Conservation (phyloP, 345 rosid genomes). For the Rhizophora mangle region DNA sequence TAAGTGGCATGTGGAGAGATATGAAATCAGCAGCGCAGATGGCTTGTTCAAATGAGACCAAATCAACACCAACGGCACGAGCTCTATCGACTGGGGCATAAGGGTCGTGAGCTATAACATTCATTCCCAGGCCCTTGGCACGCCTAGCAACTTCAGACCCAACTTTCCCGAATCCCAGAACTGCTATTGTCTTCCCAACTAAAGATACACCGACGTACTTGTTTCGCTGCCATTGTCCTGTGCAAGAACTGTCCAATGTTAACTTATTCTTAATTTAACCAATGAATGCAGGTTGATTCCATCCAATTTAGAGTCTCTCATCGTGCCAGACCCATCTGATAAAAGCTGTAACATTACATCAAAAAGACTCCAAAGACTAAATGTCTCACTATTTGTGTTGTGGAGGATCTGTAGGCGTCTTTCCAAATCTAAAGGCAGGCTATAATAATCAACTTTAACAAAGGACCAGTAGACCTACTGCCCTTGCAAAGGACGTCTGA, state of each 20-base stretch:
- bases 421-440: no score
- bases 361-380: no score
- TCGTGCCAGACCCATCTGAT: no score
- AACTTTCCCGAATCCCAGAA: slow-evolving; percentile 90
- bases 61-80: slow-evolving; percentile 69
- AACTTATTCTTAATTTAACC: no score
- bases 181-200: slow-evolving; percentile 75
- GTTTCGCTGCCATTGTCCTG: slow-evolving; percentile 83
- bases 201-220: slow-evolving; percentile 79
- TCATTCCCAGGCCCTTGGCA: slow-evolving; percentile 84
- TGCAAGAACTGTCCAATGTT: background rate
- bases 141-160: slow-evolving; percentile 85
- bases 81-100: slow-evolving; percentile 82
- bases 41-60: slow-evolving; percentile 76
- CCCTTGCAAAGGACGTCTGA: no score
- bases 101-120: slow-evolving; percentile 79
- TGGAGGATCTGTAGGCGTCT: no score
- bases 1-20: slow-evolving; percentile 82
- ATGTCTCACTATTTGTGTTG: no score
- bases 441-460: no score
- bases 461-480: no score
- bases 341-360: no score
- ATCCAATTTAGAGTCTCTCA: no score
- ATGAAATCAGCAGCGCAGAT: slow-evolving; percentile 66
- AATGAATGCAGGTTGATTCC: no score